Evolutionary conservation across 495 filamentous ascomycete species (phyloP), one percentile per base, ranked within the genome.

Genomic region (Parathielavia appendiculata): DNA sequence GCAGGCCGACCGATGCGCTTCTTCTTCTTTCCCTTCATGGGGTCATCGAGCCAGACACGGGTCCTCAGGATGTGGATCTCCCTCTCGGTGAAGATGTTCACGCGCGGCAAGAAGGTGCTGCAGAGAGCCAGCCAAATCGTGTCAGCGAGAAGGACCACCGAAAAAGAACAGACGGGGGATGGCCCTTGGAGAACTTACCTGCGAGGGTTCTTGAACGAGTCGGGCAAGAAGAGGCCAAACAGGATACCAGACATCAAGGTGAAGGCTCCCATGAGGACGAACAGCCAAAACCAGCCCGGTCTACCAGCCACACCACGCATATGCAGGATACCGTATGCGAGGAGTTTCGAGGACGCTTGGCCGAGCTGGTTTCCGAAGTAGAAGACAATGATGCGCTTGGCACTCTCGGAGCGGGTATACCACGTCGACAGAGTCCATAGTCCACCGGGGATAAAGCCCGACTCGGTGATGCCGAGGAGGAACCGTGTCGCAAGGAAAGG

Each of bases 231-330:
- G 9, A 80, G 68, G 26, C 77, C 73, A 51, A 83, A 78, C 20
- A 82, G 22, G 32, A 79, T 69, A 4, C 73, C 81, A 26, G 75
- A 72, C 55, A 76, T 65, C 16, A 86, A 65, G 14, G 81, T 83
- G 46, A 84, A 78, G 11, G 71, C 46, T 9, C 81, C 82, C 65
- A 83, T 81, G 47, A 70, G 41, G 17, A 59, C 67, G 65, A 86
- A 86, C 1, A 87, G 76, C 83, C 83, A 87, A 57, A 78, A 76
- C 84, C 84, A 87, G 0, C 84, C 83, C 5, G 75, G 61, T 19
- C 80, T 61, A 6, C 76, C 78, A 41, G 64, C 64, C 11, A 75
- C 67, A 10, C 81, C 81, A 12, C 71, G 62, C 59, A 87, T 75
- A 47, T 66, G 63, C 26, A 70, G 53, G 44, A 68, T 70, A 5